Conservation (phyloP, 768 basidiomycete species). For the Termitomyces sp. region DNA sequence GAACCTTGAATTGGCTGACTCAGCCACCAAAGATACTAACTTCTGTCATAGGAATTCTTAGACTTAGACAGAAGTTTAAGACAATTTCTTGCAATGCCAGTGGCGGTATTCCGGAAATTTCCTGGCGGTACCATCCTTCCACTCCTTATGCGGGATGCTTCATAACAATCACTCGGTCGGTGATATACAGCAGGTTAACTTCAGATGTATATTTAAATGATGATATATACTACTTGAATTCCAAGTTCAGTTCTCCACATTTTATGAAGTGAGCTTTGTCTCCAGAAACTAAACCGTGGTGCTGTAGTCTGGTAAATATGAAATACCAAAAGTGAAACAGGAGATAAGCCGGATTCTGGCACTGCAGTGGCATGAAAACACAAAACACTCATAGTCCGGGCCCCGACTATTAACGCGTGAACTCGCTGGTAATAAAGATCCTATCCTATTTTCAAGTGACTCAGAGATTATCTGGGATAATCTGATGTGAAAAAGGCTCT, state of each 20-base stretch:
- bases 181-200: conserved; percentile 46
- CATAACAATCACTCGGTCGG: conserved; percentile 72
- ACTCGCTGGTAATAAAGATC: too few relatives aligned
- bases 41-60: conserved; percentile 76
- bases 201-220: background rate
- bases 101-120: conserved; percentile 68
- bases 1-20: conserved; percentile 57
- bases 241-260: conserved; percentile 60
- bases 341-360: background rate
- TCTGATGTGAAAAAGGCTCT: too few relatives aligned
- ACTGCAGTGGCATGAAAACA: too few relatives aligned
- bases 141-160: conserved; percentile 81
- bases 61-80: conserved; percentile 82
- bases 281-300: conserved; percentile 78
- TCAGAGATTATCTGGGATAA: too few relatives aligned
- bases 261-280: conserved; percentile 66
- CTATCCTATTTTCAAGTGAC: too few relatives aligned
- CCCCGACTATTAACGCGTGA: too few relatives aligned
- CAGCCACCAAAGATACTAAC: conserved; percentile 56
- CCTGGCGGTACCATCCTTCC: conserved; percentile 72
- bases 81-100: conserved; percentile 78
- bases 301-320: conserved; percentile 54
- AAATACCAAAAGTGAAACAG: background rate
- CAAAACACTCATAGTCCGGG: too few relatives aligned
- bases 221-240: conserved; percentile 48